phyloP scores from a whole-genome alignment of 306 rosid genomes.

The Boehmeria nivea region DNA sequence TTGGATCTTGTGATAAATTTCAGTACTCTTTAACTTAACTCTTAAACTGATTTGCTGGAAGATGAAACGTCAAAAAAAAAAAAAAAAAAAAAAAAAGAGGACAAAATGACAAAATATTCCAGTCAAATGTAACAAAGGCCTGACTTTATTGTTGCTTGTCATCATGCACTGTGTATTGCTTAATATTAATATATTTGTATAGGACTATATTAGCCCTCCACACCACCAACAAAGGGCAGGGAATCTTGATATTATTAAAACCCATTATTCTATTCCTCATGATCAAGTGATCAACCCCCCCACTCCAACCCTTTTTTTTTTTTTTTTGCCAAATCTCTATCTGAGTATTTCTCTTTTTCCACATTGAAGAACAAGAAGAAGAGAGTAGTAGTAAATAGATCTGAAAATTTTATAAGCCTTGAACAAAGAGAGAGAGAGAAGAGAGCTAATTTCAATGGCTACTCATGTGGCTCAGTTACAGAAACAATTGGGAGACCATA shows the following conservation, averaged over 20 bases:
- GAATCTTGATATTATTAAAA: conserved; percentile 4
- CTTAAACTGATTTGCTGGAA: conserved; percentile 12
- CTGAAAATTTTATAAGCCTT: too few species aligned
- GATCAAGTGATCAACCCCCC: too few species aligned
- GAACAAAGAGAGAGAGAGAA: too few species aligned
- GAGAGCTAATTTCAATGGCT: conserved; percentile 37
- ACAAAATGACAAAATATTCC: not conserved
- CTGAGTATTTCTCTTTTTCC: conserved; percentile 15
- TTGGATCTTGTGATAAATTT: conserved; percentile 34
- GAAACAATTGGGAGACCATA: conserved; percentile 48
- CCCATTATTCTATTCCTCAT: not conserved
- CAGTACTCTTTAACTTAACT: conserved; percentile 18
- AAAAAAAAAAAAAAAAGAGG: conserved; percentile 11
- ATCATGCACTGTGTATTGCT: not conserved
- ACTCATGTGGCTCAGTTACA: conserved; percentile 38
- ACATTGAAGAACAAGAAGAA: not conserved
- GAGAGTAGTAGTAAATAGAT: not conserved
- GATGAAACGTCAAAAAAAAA: conserved; percentile 14
- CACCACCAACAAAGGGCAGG: conserved; percentile 3
- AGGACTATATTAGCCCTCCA: too few species aligned
- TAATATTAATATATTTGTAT: not conserved
- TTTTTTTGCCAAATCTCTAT: not conserved
- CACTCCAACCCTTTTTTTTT: too few species aligned
- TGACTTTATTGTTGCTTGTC: not conserved
- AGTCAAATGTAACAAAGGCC: conserved; percentile 4